Conservation (phyloP, 768 basidiomycete genomes). For the Leccinum subgranulosum region DNA sequence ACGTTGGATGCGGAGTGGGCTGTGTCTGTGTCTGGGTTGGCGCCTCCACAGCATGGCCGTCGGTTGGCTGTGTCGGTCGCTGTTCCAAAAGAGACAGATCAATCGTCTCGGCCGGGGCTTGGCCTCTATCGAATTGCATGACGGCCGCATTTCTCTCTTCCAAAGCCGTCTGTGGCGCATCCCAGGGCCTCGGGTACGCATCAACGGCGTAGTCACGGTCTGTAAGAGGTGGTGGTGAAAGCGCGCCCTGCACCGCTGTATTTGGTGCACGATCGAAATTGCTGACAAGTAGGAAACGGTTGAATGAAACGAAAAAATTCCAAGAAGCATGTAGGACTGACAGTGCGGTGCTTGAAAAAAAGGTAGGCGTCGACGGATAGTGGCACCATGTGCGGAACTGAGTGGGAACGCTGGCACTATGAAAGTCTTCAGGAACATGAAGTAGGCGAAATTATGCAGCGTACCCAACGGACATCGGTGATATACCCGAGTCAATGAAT, state of each 20-base stretch:
- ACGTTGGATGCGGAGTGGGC: neutral
- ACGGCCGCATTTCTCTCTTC: neutral
- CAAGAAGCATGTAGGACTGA: slow-evolving; percentile 4
- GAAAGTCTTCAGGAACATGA: slow-evolving; percentile 3
- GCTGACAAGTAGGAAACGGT: slow-evolving; percentile 5
- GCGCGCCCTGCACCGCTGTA: neutral
- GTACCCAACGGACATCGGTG: slow-evolving; percentile 2
- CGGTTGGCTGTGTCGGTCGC: neutral
- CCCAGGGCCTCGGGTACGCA: neutral
- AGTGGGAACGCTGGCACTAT: neutral
- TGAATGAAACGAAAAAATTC: neutral
- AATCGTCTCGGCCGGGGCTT: slow-evolving; percentile 12
- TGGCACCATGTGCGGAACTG: neutral
- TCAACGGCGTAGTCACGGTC: neutral
- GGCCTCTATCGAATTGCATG: neutral
- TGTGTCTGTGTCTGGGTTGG: slow-evolving; percentile 6
- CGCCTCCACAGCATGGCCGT: slow-evolving; percentile 21
- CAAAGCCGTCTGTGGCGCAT: slow-evolving; percentile 1
- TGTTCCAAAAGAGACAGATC: neutral
- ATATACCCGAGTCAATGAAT: neutral
- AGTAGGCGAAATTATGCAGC: neutral
- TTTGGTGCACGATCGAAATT: neutral
- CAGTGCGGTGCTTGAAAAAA: slow-evolving; percentile 1
- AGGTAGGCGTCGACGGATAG: neutral
- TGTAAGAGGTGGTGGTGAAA: neutral